Evolutionary conservation across 129 eudicot genomes (phyloP).

Genomic region (Chrysanthemum seticuspe): DNA sequence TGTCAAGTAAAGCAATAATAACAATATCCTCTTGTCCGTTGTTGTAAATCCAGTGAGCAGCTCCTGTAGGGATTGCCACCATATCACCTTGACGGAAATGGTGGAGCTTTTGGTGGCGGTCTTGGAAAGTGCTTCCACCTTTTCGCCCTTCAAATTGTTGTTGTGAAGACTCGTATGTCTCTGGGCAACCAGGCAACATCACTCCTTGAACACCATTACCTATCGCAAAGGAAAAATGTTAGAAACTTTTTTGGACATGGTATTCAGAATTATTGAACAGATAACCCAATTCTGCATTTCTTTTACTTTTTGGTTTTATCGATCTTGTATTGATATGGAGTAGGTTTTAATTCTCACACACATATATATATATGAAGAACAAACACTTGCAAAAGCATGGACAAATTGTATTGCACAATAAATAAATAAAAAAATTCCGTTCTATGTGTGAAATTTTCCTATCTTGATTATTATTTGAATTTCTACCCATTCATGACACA

Average conservation of each 20-base stretch:
- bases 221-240: conserved; percentile 15
- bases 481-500: too few relatives aligned
- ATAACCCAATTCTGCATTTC: too few relatives aligned
- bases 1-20: conserved; percentile 29
- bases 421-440: too few relatives aligned
- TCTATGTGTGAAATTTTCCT: too few relatives aligned
- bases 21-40: conserved; percentile 30
- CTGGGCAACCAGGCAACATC: conserved; percentile 66
- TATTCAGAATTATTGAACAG: too few relatives aligned
- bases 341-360: too few relatives aligned
- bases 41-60: conserved; percentile 44
- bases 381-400: too few relatives aligned
- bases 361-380: too few relatives aligned
- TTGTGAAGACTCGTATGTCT: conserved; percentile 44
- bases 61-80: conserved; percentile 41
- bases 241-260: background rate
- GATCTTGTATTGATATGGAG: too few relatives aligned
- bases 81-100: conserved; percentile 36
- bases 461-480: too few relatives aligned
- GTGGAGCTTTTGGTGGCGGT: conserved; percentile 41
- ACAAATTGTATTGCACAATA: too few relatives aligned
- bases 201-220: conserved; percentile 57
- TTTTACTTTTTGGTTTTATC: too few relatives aligned
- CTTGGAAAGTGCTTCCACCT: conserved; percentile 18
- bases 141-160: conserved; percentile 24